A percentile compares a stretch with the other conserved stretches of the same genome.
phyloP scores from a whole-genome alignment of 1,139 yeast genomes.

The Eremothecium sinecaudum region DNA sequence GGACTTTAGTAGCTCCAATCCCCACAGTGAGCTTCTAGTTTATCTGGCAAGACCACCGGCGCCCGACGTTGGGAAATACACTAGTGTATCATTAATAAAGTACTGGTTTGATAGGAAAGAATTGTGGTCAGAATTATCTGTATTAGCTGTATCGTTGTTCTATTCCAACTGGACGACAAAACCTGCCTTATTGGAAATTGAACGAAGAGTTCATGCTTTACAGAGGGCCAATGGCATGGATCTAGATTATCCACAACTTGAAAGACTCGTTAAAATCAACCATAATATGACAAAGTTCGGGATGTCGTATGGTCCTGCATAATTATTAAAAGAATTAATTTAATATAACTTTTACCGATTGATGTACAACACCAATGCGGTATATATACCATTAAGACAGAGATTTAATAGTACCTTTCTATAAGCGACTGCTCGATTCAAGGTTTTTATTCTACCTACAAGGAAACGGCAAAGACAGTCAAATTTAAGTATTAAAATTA shows the following conservation, averaged over 20 bases:
- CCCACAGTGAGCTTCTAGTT: not conserved
- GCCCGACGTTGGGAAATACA: not conserved
- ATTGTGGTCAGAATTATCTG: slow-evolving; percentile 4
- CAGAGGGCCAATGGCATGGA: slow-evolving; percentile 1
- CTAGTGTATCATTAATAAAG: not conserved
- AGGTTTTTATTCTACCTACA: too few species aligned
- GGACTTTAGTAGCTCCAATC: not conserved
- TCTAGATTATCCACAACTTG: slow-evolving; percentile 2
- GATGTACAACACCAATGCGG: too few species aligned
- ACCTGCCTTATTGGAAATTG: not conserved
- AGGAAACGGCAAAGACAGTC: too few species aligned
- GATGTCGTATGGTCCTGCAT: too few species aligned
- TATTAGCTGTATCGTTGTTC: slow-evolving; percentile 1
- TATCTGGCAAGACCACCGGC: not conserved
- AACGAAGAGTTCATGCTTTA: not conserved
- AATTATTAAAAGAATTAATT: too few species aligned
- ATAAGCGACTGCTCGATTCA: too few species aligned
- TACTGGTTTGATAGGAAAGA: slow-evolving; percentile 5
- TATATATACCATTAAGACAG: too few species aligned
- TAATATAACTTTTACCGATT: too few species aligned
- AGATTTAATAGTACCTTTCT: too few species aligned
- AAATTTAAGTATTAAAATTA: too few species aligned
- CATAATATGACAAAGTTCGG: slow-evolving; percentile 37
- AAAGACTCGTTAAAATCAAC: slow-evolving; percentile 1
- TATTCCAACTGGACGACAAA: not conserved